These are phyloP conservation scores for Mycena haematopus DNA, from an alignment of 768 basidiomycete genomes.

Conservation along the genomic window DNA sequence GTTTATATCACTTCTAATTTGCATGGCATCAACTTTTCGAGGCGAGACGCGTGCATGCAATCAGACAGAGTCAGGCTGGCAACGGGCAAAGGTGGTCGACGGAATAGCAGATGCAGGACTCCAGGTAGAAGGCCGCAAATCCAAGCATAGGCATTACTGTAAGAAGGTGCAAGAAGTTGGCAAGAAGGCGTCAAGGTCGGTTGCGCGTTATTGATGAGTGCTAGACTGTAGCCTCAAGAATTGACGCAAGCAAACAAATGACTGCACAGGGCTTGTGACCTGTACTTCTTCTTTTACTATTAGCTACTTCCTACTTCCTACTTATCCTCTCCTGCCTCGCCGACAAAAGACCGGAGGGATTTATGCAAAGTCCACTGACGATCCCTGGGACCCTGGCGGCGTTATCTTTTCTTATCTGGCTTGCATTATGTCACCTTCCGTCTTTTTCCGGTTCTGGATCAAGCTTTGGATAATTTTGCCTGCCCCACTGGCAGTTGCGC, in stretches of 20 bases:
- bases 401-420: constrained; percentile 3
- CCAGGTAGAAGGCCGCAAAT: no score
- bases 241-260: background rate
- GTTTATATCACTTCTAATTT: background rate
- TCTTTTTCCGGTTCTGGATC: no score
- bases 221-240: no score
- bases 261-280: background rate
- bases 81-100: background rate
- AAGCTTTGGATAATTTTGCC: background rate
- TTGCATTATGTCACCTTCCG: constrained; percentile 2
- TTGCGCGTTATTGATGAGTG: background rate
- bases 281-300: background rate
- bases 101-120: background rate
- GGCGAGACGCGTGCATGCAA: background rate
- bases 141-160: no score
- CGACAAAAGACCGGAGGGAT: no score
- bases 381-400: background rate
- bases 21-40: background rate
- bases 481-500: background rate
- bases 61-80: background rate
- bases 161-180: no score
- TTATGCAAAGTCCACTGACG: no score
- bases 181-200: no score
- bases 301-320: no score
- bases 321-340: no score